A percentile compares a stretch with the other conserved stretches of the same genome.
phyloP scores from a whole-genome alignment of 192 early-diverging fungal genomes.

The Umbelopsis vinacea region DNA sequence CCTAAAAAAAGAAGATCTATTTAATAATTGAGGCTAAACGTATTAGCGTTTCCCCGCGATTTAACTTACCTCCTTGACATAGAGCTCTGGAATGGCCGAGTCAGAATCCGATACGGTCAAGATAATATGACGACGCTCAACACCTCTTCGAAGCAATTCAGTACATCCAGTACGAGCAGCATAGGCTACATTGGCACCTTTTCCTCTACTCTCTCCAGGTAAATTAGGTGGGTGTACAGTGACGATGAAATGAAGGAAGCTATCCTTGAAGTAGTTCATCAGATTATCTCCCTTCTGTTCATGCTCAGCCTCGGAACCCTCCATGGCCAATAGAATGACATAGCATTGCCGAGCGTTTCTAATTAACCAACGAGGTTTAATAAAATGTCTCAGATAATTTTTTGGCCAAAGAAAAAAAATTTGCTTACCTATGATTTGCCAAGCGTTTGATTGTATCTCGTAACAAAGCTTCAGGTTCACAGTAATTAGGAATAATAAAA shows the following conservation, averaged over 20 bases:
- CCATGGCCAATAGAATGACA: constrained; percentile 73
- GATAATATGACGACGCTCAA: constrained; percentile 55
- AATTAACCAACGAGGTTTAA: constrained; percentile 12
- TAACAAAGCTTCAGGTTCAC: constrained; percentile 68
- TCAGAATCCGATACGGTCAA: constrained; percentile 72
- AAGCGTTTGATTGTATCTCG: constrained; percentile 72
- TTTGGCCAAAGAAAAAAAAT: constrained; percentile 16
- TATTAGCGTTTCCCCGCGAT: background rate
- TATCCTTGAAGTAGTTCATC: constrained; percentile 52
- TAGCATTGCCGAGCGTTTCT: constrained; percentile 48
- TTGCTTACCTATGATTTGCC: constrained; percentile 63
- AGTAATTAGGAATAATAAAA: constrained; percentile 76
- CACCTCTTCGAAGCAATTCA: constrained; percentile 21
- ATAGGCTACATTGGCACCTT: constrained; percentile 68
- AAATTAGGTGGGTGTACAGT: constrained; percentile 63
- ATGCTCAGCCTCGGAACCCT: constrained; percentile 60
- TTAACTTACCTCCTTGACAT: constrained; percentile 47
- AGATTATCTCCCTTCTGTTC: constrained; percentile 58
- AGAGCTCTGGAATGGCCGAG: constrained; percentile 66
- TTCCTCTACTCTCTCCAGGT: constrained; percentile 67
- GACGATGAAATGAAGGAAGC: constrained; percentile 68
- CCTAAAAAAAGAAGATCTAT: background rate
- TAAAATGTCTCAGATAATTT: background rate
- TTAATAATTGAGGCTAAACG: background rate
- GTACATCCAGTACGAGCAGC: constrained; percentile 42